Percentiles rank a stretch among this genome's conserved stretches.
These are phyloP conservation scores for Exophiala alcalophila DNA, from an alignment of 2,329 filamentous ascomycete genomes.

Conservation along the genomic window DNA sequence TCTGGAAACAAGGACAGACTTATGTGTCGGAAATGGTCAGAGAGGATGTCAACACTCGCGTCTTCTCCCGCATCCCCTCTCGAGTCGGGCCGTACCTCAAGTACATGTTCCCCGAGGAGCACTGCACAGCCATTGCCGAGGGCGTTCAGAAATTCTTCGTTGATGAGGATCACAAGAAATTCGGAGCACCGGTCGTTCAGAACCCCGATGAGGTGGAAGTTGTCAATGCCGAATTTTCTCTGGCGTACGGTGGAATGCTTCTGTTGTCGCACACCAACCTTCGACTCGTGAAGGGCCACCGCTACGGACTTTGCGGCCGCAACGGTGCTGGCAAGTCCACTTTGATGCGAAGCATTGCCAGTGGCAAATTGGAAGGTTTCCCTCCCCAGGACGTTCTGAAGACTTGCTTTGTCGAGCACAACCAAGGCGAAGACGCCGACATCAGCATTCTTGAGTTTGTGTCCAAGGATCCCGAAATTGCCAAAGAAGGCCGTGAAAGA, in stretches of 20 bases:
- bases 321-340: constrained; percentile 99
- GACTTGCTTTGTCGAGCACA: constrained; percentile 98
- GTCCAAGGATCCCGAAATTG: constrained; percentile 81
- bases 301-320: constrained; percentile 93
- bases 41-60: constrained; percentile 81
- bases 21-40: constrained; percentile 83
- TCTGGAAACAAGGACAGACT: constrained; percentile 64
- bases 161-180: constrained; percentile 82
- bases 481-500: constrained; percentile 71
- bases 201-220: constrained; percentile 93
- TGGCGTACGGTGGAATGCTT: constrained; percentile 97
- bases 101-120: constrained; percentile 62
- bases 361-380: constrained; percentile 95
- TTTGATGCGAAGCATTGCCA: constrained; percentile 92
- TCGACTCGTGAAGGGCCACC: constrained; percentile 89
- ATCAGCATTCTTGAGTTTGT: constrained; percentile 94
- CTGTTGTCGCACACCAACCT: constrained; percentile 94
- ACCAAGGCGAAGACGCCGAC: constrained; percentile 96
- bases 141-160: constrained; percentile 75
- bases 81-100: constrained; percentile 73
- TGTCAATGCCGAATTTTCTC: constrained; percentile 95
- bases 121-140: constrained; percentile 64
- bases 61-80: constrained; percentile 67
- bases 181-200: constrained; percentile 77
- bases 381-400: constrained; percentile 86